These are phyloP conservation scores for Gardenia jasminoides DNA, from an alignment of 257 asterid species.

Conservation along the genomic window DNA sequence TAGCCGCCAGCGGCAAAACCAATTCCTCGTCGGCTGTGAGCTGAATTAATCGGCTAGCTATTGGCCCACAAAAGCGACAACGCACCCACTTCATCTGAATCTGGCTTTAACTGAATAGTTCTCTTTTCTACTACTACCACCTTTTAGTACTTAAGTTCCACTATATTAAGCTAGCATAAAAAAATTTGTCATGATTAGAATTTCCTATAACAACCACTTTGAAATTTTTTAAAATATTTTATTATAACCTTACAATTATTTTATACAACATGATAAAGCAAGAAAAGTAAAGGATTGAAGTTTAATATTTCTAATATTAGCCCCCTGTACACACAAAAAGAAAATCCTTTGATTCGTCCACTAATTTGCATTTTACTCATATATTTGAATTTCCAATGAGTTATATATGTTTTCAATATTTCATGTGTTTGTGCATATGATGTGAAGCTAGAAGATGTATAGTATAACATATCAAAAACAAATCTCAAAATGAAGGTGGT, in stretches of 20 bases:
- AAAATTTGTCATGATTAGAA: not conserved
- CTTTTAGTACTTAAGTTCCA: not conserved
- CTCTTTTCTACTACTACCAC: not conserved
- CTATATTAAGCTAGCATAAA: not conserved
- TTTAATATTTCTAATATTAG: no score
- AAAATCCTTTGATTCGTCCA: no score
- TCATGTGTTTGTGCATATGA: not conserved
- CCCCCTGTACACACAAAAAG: no score
- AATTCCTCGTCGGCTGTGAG: conserved; percentile 17
- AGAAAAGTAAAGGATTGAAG: no score
- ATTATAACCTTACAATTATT: not conserved
- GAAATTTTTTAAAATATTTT: not conserved
- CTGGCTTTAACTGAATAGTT: not conserved
- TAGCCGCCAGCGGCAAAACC: conserved; percentile 7
- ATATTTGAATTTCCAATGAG: not conserved
- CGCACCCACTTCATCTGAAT: conserved; percentile 1
- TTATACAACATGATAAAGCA: no score
- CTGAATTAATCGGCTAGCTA: conserved; percentile 15
- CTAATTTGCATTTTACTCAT: no score
- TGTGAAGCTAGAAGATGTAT: not conserved
- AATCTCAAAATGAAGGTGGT: not conserved
- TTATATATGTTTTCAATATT: not conserved
- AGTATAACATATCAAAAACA: no score
- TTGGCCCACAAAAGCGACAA: not conserved
- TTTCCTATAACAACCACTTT: not conserved